Conservation (phyloP, 2,329 filamentous ascomycete species). For the Cercospora brassicicola region DNA sequence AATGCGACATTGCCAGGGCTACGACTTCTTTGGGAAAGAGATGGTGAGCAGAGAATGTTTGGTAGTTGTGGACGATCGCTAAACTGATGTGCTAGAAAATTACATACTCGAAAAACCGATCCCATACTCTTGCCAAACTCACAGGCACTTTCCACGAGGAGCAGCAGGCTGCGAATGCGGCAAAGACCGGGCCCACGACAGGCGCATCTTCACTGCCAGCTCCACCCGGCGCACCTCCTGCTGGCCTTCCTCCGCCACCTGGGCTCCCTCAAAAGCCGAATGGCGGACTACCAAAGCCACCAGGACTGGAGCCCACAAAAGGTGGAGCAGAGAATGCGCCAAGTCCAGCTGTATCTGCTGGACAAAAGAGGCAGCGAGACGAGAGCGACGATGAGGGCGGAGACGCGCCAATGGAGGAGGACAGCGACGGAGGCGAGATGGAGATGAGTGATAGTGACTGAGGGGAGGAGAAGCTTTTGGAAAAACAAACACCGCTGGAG, state of each 20-base stretch:
- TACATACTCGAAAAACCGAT: slow-evolving; percentile 85
- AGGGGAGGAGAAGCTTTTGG: slow-evolving; percentile 5
- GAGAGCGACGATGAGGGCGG: slow-evolving; percentile 43
- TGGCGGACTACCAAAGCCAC: slow-evolving; percentile 27
- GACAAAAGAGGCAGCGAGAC: slow-evolving; percentile 55
- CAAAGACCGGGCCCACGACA: slow-evolving; percentile 42
- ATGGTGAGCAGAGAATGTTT: slow-evolving; percentile 62
- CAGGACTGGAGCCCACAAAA: slow-evolving; percentile 40
- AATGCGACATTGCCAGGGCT: slow-evolving; percentile 83
- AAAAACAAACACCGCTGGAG: not conserved
- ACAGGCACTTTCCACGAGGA: slow-evolving; percentile 79
- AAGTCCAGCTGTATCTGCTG: slow-evolving; percentile 48
- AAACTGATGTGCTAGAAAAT: slow-evolving; percentile 65
- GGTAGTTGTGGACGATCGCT: slow-evolving; percentile 15
- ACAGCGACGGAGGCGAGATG: slow-evolving; percentile 56
- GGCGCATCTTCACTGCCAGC: slow-evolving; percentile 16
- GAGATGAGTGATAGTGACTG: slow-evolving; percentile 69
- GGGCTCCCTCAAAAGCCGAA: slow-evolving; percentile 32
- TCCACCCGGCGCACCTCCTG: slow-evolving; percentile 31
- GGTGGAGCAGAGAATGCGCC: slow-evolving; percentile 50
- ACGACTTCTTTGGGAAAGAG: slow-evolving; percentile 78
- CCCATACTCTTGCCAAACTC: slow-evolving; percentile 82
- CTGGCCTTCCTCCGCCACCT: slow-evolving; percentile 29
- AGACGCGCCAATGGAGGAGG: slow-evolving; percentile 47
- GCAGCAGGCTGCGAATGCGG: slow-evolving; percentile 34